These are phyloP conservation scores for Pneumocystis wakefieldiae DNA, from an alignment of 1,139 yeast species.

Conservation along the genomic window DNA sequence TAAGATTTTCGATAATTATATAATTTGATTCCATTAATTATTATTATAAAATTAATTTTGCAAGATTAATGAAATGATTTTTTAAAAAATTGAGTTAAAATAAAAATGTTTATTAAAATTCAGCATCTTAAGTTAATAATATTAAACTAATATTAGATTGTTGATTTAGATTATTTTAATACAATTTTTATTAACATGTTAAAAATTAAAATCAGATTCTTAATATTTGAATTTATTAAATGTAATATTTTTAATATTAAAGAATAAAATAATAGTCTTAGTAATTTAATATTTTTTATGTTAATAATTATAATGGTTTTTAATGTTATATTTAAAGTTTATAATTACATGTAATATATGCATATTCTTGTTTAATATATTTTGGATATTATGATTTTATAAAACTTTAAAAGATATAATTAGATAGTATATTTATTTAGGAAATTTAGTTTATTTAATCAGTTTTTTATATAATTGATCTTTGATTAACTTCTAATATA, in stretches of 20 bases:
- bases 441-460: not conserved
- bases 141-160: too few species aligned
- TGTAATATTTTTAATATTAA: too few species aligned
- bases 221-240: too few species aligned
- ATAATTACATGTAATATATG: not conserved
- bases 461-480: too few species aligned
- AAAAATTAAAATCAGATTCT: too few species aligned
- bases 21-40: too few species aligned
- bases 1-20: not conserved
- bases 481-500: too few species aligned
- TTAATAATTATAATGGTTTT: not conserved
- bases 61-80: not conserved
- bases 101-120: not conserved
- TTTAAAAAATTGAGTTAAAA: not conserved
- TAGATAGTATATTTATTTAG: not conserved
- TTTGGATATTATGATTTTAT: not conserved
- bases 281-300: too few species aligned
- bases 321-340: not conserved
- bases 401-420: not conserved
- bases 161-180: too few species aligned
- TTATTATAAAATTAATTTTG: not conserved
- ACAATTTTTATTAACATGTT: too few species aligned
- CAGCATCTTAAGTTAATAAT: too few species aligned
- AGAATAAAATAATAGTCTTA: too few species aligned
- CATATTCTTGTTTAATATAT: not conserved